Conservation (phyloP, 139 green algal genomes). For the Tetradesmus lagerheimii region DNA sequence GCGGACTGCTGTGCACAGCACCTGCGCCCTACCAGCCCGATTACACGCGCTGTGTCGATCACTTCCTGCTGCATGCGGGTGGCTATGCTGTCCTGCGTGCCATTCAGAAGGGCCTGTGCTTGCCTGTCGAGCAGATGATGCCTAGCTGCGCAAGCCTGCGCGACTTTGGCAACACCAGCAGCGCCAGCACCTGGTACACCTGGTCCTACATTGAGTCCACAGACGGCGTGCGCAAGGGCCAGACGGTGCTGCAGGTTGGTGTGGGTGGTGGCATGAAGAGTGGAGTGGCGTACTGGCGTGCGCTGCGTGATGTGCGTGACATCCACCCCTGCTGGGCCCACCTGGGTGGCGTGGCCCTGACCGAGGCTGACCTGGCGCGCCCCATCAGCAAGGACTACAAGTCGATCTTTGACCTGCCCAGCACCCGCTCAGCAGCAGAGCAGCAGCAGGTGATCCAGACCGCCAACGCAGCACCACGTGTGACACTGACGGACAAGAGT, state of each 20-base stretch:
- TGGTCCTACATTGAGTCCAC: constrained; percentile 56
- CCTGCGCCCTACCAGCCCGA: constrained; percentile 55
- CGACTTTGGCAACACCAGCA: constrained; percentile 58
- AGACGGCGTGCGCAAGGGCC: constrained; percentile 36
- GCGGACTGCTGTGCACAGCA: neutral
- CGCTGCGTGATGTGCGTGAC: constrained; percentile 57
- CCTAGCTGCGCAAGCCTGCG: constrained; percentile 63
- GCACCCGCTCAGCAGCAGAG: neutral
- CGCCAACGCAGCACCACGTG: neutral
- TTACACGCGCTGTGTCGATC: constrained; percentile 59
- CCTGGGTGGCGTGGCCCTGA: constrained; percentile 13
- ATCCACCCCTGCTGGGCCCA: constrained; percentile 65
- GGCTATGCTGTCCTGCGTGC: constrained; percentile 50
- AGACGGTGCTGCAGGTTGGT: constrained; percentile 57
- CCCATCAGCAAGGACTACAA: constrained; percentile 49
- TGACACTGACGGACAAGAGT: neutral
- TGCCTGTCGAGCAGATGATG: constrained; percentile 64
- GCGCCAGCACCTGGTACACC: constrained; percentile 57
- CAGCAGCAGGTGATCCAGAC: neutral
- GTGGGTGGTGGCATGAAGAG: constrained; percentile 58
- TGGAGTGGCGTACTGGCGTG: constrained; percentile 53
- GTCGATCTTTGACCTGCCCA: constrained; percentile 42
- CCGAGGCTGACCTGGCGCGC: constrained; percentile 44
- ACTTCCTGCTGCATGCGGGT: constrained; percentile 69
- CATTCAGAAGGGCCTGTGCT: constrained; percentile 49